A percentile compares a stretch with the other conserved stretches of the same genome.
Evolutionary conservation across 2,329 filamentous ascomycete species (phyloP).

Genomic region (Epichloe brachyelytri): DNA sequence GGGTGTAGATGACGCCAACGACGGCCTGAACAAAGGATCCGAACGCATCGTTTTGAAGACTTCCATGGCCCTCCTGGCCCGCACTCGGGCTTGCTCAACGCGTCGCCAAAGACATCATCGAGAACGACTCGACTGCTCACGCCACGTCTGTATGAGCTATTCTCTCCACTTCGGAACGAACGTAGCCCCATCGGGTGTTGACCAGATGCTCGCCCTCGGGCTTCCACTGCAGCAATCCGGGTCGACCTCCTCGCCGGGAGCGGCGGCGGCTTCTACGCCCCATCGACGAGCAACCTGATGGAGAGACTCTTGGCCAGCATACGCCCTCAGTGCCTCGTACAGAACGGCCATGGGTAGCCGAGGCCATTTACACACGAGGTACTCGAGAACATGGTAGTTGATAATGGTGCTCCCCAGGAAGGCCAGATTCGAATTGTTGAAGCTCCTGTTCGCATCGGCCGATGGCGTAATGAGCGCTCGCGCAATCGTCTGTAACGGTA

Average conservation of each 20-base stretch:
- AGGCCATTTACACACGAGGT: slow-evolving; percentile 77
- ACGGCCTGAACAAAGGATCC: slow-evolving; percentile 72
- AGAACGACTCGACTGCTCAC: slow-evolving; percentile 67
- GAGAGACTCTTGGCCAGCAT: slow-evolving; percentile 63
- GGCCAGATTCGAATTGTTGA: slow-evolving; percentile 81
- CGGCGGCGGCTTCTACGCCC: slow-evolving; percentile 82
- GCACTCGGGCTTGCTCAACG: slow-evolving; percentile 16
- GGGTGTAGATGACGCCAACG: slow-evolving; percentile 73
- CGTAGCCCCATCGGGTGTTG: slow-evolving; percentile 37
- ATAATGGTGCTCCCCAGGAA: slow-evolving; percentile 73
- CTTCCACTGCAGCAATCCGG: slow-evolving; percentile 73
- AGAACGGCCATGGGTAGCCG: slow-evolving; percentile 81
- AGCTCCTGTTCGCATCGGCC: slow-evolving; percentile 63
- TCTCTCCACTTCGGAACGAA: slow-evolving; percentile 34
- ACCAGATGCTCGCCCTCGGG: slow-evolving; percentile 31
- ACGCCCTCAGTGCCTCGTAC: slow-evolving; percentile 76
- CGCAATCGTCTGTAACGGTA: slow-evolving; percentile 77
- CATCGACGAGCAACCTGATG: slow-evolving; percentile 66
- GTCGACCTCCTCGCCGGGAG: slow-evolving; percentile 83
- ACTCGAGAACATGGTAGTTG: slow-evolving; percentile 80
- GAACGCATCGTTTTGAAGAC: slow-evolving; percentile 62
- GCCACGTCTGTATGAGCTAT: slow-evolving; percentile 45
- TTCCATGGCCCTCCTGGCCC: slow-evolving; percentile 31
- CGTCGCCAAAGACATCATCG: slow-evolving; percentile 75
- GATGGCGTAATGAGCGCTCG: slow-evolving; percentile 75